Conservation (phyloP, 345 rosid species). For the Corchorus capsularis region DNA sequence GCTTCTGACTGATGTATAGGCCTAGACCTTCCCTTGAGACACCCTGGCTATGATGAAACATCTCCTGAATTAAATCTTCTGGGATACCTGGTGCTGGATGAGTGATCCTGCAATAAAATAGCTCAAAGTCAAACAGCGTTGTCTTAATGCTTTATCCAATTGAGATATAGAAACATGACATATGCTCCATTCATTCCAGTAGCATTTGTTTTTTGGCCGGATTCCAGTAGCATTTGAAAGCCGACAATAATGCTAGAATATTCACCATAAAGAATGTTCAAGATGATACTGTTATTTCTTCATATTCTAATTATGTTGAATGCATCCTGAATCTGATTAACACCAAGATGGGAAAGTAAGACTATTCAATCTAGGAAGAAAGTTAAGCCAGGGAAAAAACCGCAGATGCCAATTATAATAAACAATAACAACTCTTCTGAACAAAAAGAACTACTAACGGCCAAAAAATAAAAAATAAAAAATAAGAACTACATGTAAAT, state of each 20-base stretch:
- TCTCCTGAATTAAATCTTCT: conserved; percentile 60
- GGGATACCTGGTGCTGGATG: conserved; percentile 90
- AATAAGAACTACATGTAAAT: background rate
- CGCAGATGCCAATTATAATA: background rate
- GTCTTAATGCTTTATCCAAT: background rate
- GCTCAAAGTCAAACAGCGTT: background rate
- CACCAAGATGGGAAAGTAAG: background rate
- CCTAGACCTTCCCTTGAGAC: conserved; percentile 84
- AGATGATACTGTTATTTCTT: background rate
- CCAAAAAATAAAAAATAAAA: background rate
- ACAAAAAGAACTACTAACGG: too few relatives aligned
- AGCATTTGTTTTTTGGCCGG: background rate
- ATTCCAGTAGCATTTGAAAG: background rate
- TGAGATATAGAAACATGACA: conserved; percentile 6
- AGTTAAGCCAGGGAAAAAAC: background rate
- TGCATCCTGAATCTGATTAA: background rate
- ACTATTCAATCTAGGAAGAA: background rate
- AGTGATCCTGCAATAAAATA: conserved; percentile 46
- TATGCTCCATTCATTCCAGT: background rate
- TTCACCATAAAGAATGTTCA: background rate
- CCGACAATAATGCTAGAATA: background rate
- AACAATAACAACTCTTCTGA: too few relatives aligned
- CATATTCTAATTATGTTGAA: background rate
- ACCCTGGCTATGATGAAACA: conserved; percentile 60
- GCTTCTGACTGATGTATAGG: conserved; percentile 66